A percentile compares a stretch with the other conserved stretches of the same genome.
Evolutionary conservation across 2,329 filamentous ascomycete genomes (phyloP).

Genomic region (Calonectria fujianensis): DNA sequence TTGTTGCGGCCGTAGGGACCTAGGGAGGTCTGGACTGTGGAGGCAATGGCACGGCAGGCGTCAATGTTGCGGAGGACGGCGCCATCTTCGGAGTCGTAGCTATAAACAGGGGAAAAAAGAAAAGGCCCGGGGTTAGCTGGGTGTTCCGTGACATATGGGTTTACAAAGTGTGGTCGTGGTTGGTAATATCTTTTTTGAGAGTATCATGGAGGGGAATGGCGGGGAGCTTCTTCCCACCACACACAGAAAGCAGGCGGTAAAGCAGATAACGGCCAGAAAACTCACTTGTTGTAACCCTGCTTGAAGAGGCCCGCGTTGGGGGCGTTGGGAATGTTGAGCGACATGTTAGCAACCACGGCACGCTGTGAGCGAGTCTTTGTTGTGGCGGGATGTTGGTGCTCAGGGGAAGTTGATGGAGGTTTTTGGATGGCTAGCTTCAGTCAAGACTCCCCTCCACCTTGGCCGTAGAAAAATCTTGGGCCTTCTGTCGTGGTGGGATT

Average conservation of each 20-base stretch:
- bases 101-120: slow-evolving; percentile 60
- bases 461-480: slow-evolving; percentile 53
- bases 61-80: slow-evolving; percentile 99
- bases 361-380: slow-evolving; percentile 38
- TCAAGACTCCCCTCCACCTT: slow-evolving; percentile 42
- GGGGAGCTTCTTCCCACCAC: slow-evolving; percentile 50
- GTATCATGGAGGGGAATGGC: slow-evolving; percentile 49
- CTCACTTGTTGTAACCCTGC: slow-evolving; percentile 95
- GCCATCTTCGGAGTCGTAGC: slow-evolving; percentile 99
- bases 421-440: slow-evolving; percentile 49
- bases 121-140: slow-evolving; percentile 6
- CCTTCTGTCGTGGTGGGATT: slow-evolving; percentile 53
- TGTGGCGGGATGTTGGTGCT: slow-evolving; percentile 46
- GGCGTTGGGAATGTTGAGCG: slow-evolving; percentile 94
- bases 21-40: slow-evolving; percentile 96
- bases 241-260: slow-evolving; percentile 43
- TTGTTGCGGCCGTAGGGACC: slow-evolving; percentile 99
- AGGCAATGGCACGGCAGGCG: slow-evolving; percentile 95
- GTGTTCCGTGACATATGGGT: slow-evolving; percentile 1
- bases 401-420: slow-evolving; percentile 43
- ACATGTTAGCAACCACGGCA: slow-evolving; percentile 77
- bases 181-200: slow-evolving; percentile 29
- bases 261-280: slow-evolving; percentile 48
- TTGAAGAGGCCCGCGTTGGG: slow-evolving; percentile 97
- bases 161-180: slow-evolving; percentile 15